Evolutionary conservation across 768 basidiomycete species (phyloP).

Genomic region (Naganishia onofrii): DNA sequence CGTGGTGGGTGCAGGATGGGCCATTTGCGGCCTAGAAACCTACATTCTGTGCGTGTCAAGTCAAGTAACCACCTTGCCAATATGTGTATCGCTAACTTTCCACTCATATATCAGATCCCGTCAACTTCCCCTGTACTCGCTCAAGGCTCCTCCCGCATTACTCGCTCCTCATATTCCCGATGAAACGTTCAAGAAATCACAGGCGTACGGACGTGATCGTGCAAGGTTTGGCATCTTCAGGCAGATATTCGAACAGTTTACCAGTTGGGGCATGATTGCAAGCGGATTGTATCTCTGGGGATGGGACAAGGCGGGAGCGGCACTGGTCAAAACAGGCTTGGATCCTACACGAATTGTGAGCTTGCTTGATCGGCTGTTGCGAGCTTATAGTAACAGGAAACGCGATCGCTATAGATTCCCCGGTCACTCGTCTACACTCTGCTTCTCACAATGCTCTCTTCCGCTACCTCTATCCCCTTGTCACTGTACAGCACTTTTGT

Average conservation of each 20-base stretch:
- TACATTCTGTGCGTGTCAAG: conserved; percentile 28
- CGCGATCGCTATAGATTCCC: conserved; percentile 60
- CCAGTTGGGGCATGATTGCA: conserved; percentile 70
- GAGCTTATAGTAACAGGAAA: background rate
- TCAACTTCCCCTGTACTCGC: conserved; percentile 81
- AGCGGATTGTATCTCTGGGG: conserved; percentile 78
- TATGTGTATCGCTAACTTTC: conserved; percentile 5
- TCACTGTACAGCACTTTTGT: conserved; percentile 86
- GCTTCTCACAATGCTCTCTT: conserved; percentile 62
- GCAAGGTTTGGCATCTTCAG: conserved; percentile 75
- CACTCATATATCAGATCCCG: conserved; percentile 58
- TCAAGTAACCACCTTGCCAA: background rate
- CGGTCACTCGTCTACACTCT: conserved; percentile 78
- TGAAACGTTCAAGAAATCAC: conserved; percentile 80
- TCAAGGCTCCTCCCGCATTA: conserved; percentile 66
- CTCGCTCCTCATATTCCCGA: conserved; percentile 67
- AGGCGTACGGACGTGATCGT: conserved; percentile 87
- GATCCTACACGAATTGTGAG: conserved; percentile 19
- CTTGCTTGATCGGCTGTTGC: background rate
- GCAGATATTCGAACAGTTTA: conserved; percentile 67
- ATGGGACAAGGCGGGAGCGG: conserved; percentile 65
- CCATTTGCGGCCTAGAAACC: conserved; percentile 28
- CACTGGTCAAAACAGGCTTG: conserved; percentile 58
- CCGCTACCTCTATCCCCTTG: conserved; percentile 70
- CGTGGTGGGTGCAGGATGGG: conserved; percentile 32